A percentile compares a stretch with the other conserved stretches of the same genome.
phyloP scores from a whole-genome alignment of 768 basidiomycete genomes.

The Hygrophorus russula region DNA sequence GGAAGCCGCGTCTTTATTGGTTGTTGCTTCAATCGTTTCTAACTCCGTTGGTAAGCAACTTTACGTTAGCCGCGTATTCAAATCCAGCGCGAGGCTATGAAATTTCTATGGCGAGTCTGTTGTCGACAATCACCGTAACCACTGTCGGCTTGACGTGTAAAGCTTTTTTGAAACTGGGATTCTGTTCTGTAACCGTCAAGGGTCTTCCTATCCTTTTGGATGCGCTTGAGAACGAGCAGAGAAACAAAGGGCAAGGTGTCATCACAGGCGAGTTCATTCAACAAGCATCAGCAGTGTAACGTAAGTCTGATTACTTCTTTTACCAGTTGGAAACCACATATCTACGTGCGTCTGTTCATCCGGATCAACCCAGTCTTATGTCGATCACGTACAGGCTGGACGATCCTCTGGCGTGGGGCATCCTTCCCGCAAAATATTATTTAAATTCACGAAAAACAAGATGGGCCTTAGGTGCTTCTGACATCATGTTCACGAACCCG shows the following conservation, averaged over 20 bases:
- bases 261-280: slow-evolving; percentile 49
- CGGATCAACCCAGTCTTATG: slow-evolving; percentile 3
- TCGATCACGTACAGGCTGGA: slow-evolving; percentile 43
- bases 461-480: slow-evolving; percentile 89
- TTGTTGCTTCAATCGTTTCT: too few relatives aligned
- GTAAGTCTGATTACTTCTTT: slow-evolving; percentile 6
- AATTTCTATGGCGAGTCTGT: slow-evolving; percentile 24
- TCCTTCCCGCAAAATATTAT: slow-evolving; percentile 58
- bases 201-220: slow-evolving; percentile 56
- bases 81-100: too few relatives aligned
- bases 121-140: slow-evolving; percentile 52
- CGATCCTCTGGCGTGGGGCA: slow-evolving; percentile 82
- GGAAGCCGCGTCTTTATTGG: background rate
- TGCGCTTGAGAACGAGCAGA: slow-evolving; percentile 41
- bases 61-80: too few relatives aligned
- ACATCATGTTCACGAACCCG: slow-evolving; percentile 93
- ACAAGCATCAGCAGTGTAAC: slow-evolving; percentile 2
- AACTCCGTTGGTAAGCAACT: too few relatives aligned
- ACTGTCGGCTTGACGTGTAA: slow-evolving; percentile 72
- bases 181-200: slow-evolving; percentile 57
- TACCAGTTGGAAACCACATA: slow-evolving; percentile 82
- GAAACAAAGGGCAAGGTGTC: slow-evolving; percentile 46
- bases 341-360: slow-evolving; percentile 56
- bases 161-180: slow-evolving; percentile 55
- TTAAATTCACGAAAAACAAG: slow-evolving; percentile 50